Conservation (phyloP, 306 rosid species). For the Betula pendula region DNA sequence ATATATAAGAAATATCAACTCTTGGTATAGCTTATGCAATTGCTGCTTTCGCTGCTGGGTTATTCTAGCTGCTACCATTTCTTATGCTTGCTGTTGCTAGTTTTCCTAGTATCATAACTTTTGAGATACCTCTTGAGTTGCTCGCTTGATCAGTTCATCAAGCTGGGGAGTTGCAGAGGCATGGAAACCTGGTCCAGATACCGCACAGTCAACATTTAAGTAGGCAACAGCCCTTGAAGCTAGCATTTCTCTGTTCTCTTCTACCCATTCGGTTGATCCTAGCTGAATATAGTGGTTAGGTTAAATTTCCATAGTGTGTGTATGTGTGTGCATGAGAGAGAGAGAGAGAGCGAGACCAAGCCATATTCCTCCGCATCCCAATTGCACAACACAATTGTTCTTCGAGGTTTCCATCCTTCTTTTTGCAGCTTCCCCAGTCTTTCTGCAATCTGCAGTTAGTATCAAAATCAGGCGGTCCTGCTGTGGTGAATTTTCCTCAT, state of each 20-base stretch:
- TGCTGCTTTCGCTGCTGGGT: neutral
- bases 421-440: conserved; percentile 61
- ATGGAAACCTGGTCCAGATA: conserved; percentile 49
- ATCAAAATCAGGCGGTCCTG: conserved; percentile 12
- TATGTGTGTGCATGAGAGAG: neutral
- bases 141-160: conserved; percentile 63
- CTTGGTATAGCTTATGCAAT: neutral
- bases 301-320: conserved; percentile 7
- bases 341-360: conserved; percentile 46
- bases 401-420: conserved; percentile 72
- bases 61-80: neutral
- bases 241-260: conserved; percentile 71
- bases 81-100: neutral
- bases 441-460: conserved; percentile 48
- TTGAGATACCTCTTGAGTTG: conserved; percentile 56
- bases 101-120: conserved; percentile 11
- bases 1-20: neutral
- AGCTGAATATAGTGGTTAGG: conserved; percentile 36
- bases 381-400: conserved; percentile 68
- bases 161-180: conserved; percentile 75
- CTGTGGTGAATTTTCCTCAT: conserved; percentile 12
- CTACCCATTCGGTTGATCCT: conserved; percentile 86
- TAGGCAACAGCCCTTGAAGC: conserved; percentile 73
- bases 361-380: conserved; percentile 92
- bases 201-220: conserved; percentile 65